A percentile compares a stretch with the other conserved stretches of the same genome.
phyloP scores from a whole-genome alignment of 495 filamentous ascomycete genomes.

The Aspergillus indologenus region DNA sequence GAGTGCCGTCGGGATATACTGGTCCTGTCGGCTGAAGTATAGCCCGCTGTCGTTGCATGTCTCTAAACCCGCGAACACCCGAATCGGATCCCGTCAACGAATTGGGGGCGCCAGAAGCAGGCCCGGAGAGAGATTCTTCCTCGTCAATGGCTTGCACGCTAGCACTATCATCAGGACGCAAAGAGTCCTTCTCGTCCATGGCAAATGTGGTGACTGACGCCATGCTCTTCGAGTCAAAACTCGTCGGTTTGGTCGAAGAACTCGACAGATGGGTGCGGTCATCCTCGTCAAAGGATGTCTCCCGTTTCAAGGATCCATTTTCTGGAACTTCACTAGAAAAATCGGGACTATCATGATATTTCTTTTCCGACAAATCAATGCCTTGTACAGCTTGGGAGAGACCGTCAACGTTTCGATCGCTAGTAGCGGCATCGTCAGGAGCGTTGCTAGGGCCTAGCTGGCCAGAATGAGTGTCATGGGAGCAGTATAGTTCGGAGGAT shows the following conservation, averaged over 20 bases:
- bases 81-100: conserved; percentile 79
- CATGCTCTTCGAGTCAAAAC: conserved; percentile 86
- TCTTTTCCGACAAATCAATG: conserved; percentile 31
- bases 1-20: conserved; percentile 28
- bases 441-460: conserved; percentile 22
- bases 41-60: conserved; percentile 44
- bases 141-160: conserved; percentile 88
- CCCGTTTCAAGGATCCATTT: conserved; percentile 36
- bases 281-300: conserved; percentile 51
- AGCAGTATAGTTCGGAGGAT: conserved; percentile 21
- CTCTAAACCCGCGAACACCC: conserved; percentile 67
- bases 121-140: conserved; percentile 72
- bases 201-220: conserved; percentile 88
- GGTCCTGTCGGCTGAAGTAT: conserved; percentile 34
- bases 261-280: conserved; percentile 65
- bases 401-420: conserved; percentile 31
- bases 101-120: conserved; percentile 67
- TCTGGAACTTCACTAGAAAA: conserved; percentile 30
- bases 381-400: conserved; percentile 37
- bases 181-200: conserved; percentile 90
- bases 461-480: conserved; percentile 19
- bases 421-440: conserved; percentile 16
- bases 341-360: conserved; percentile 26
- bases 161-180: conserved; percentile 90
- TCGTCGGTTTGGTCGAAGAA: conserved; percentile 80